Conservation (phyloP, 768 basidiomycete genomes). For the Leccinellum rugosiceps region DNA sequence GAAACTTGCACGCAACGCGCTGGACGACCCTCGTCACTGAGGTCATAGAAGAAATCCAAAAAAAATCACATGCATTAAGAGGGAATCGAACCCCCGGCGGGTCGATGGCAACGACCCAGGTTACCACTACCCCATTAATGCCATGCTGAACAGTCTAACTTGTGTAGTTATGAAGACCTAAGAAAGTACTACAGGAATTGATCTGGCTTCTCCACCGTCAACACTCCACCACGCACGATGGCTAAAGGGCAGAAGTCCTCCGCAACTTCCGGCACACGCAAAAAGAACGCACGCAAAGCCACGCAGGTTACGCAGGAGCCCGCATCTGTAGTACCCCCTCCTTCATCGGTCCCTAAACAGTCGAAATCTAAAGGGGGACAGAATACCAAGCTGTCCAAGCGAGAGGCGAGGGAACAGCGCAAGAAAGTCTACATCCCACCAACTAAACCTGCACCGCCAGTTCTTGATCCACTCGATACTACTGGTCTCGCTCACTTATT, state of each 20-base stretch:
- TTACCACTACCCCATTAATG: constrained; percentile 67
- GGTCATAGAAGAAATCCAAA: neutral
- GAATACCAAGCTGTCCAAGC: constrained; percentile 40
- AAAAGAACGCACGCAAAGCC: constrained; percentile 87
- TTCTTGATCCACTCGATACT: constrained; percentile 84
- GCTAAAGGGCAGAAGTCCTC: constrained; percentile 63
- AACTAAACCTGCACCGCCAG: constrained; percentile 66
- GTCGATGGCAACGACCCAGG: constrained; percentile 73
- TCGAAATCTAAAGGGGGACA: constrained; percentile 51
- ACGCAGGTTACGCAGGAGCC: constrained; percentile 29
- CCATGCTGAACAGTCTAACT: neutral
- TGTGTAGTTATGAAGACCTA: neutral
- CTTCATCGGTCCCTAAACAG: constrained; percentile 38
- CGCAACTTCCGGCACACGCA: constrained; percentile 81
- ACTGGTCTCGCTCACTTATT: constrained; percentile 71
- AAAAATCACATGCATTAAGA: constrained; percentile 56
- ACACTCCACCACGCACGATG: constrained; percentile 30
- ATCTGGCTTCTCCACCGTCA: neutral
- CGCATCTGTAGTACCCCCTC: constrained; percentile 22
- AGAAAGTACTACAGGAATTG: neutral
- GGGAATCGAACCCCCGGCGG: constrained; percentile 90
- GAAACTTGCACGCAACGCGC: constrained; percentile 13
- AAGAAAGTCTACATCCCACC: constrained; percentile 89
- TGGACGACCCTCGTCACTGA: neutral
- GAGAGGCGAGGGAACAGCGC: constrained; percentile 63